phyloP scores from a whole-genome alignment of 1,139 yeast species.

The Kodamaea arcana region DNA sequence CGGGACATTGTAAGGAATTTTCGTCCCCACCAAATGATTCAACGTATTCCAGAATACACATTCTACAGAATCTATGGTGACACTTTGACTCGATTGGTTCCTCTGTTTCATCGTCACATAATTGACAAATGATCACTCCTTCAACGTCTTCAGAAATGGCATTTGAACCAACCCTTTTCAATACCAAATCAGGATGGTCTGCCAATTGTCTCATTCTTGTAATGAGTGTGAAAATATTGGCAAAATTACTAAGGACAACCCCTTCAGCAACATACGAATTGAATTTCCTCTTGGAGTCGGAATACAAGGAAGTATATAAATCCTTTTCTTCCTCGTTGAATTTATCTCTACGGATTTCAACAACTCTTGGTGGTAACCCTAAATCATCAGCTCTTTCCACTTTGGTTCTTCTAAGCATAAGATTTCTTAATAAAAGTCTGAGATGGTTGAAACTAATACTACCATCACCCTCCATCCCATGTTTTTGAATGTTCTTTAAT shows the following conservation, averaged over 20 bases:
- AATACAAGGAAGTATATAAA: constrained; percentile 78
- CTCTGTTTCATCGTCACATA: constrained; percentile 97
- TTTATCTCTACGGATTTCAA: constrained; percentile 76
- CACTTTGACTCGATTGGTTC: constrained; percentile 94
- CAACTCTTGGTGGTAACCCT: constrained; percentile 93
- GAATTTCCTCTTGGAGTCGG: constrained; percentile 82
- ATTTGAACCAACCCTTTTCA: constrained; percentile 58
- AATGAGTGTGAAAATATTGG: constrained; percentile 90
- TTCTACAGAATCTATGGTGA: constrained; percentile 87
- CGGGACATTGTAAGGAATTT: constrained; percentile 77
- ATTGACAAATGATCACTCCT: constrained; percentile 78
- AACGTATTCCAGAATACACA: constrained; percentile 85
- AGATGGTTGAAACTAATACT: constrained; percentile 71
- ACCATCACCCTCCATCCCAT: constrained; percentile 80
- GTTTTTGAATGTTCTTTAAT: constrained; percentile 82
- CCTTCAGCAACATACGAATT: constrained; percentile 91
- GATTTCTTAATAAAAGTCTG: constrained; percentile 64
- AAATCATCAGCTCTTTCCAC: constrained; percentile 94
- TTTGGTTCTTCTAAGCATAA: constrained; percentile 92
- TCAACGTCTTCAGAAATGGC: constrained; percentile 32
- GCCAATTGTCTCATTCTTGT: constrained; percentile 98
- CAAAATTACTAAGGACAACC: constrained; percentile 90
- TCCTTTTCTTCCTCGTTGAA: constrained; percentile 96
- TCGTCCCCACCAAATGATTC: constrained; percentile 70
- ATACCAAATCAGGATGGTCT: constrained; percentile 93